These are phyloP conservation scores for Fomitopsis schrenkii DNA, from an alignment of 1,284 basidiomycete species.

Conservation along the genomic window DNA sequence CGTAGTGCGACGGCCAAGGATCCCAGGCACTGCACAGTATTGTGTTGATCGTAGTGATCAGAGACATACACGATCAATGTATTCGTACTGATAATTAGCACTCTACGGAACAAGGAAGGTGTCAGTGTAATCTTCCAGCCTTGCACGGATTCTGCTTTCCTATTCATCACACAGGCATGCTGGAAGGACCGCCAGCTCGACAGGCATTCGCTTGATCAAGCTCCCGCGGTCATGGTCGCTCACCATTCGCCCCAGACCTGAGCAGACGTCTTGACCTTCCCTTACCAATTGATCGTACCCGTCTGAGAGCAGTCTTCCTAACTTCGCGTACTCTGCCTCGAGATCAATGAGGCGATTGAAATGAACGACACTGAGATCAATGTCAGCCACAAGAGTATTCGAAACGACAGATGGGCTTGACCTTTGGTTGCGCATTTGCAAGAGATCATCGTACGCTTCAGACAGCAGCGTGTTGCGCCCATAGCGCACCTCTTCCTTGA, in stretches of 20 bases:
- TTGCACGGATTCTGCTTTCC: too few species aligned
- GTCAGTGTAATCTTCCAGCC: too few species aligned
- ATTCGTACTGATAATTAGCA: too few species aligned
- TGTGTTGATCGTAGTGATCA: too few species aligned
- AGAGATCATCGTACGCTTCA: slow-evolving; percentile 37
- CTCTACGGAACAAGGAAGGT: too few species aligned
- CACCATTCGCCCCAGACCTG: slow-evolving; percentile 26
- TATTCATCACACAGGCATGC: neutral
- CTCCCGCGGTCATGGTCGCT: slow-evolving; percentile 33
- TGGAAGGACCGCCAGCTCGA: slow-evolving; percentile 23
- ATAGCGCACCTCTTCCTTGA: slow-evolving; percentile 36
- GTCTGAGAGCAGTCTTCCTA: slow-evolving; percentile 26
- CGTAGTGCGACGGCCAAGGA: too few species aligned
- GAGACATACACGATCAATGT: too few species aligned
- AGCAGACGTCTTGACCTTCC: slow-evolving; percentile 25
- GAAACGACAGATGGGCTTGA: slow-evolving; percentile 9
- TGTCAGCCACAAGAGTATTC: neutral
- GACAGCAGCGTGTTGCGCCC: slow-evolving; percentile 38
- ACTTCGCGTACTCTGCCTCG: slow-evolving; percentile 38
- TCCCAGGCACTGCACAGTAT: too few species aligned
- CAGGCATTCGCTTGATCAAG: slow-evolving; percentile 34
- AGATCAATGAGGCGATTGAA: slow-evolving; percentile 38
- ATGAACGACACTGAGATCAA: slow-evolving; percentile 30
- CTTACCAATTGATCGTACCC: slow-evolving; percentile 33
- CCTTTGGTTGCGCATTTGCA: slow-evolving; percentile 35